Conservation (phyloP, 2,329 filamentous ascomycete genomes). For the Neonectria coccinea region DNA sequence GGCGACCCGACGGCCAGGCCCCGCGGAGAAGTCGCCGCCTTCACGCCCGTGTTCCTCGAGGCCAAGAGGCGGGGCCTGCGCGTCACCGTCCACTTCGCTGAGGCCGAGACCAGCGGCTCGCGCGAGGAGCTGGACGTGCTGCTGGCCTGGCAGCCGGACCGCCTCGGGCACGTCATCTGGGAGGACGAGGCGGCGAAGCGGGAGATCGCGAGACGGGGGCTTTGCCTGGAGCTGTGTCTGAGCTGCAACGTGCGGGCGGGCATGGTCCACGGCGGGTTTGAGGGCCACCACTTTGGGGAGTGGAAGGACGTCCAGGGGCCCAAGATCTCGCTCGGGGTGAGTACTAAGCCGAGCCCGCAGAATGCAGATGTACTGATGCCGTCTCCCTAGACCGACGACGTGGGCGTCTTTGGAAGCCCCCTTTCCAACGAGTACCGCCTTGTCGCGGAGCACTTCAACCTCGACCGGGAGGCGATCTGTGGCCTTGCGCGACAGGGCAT, state of each 20-base stretch:
- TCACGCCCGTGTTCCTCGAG: constrained; percentile 68
- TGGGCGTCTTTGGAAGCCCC: constrained; percentile 82
- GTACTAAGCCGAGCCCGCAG: constrained; percentile 50
- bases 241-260: constrained; percentile 84
- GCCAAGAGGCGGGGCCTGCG: constrained; percentile 68
- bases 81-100: constrained; percentile 83
- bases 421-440: constrained; percentile 83
- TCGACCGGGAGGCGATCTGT: constrained; percentile 61
- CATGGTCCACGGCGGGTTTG: constrained; percentile 74
- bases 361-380: constrained; percentile 16
- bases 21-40: constrained; percentile 69
- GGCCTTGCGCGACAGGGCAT: constrained; percentile 70
- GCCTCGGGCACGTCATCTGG: constrained; percentile 84
- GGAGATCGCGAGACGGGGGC: constrained; percentile 61
- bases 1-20: constrained; percentile 71
- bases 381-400: constrained; percentile 77
- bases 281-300: constrained; percentile 81
- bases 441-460: constrained; percentile 75
- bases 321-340: constrained; percentile 75
- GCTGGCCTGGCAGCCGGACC: constrained; percentile 73
- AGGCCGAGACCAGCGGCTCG: constrained; percentile 68
- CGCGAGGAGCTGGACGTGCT: constrained; percentile 72
- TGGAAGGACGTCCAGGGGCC: constrained; percentile 72
- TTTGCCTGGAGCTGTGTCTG: constrained; percentile 81
- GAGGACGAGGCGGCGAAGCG: constrained; percentile 70